Evolutionary conservation across 2,329 filamentous ascomycete species (phyloP), one percentile per base, ranked within the genome.

Genomic region (Epichloe glyceriae): DNA sequence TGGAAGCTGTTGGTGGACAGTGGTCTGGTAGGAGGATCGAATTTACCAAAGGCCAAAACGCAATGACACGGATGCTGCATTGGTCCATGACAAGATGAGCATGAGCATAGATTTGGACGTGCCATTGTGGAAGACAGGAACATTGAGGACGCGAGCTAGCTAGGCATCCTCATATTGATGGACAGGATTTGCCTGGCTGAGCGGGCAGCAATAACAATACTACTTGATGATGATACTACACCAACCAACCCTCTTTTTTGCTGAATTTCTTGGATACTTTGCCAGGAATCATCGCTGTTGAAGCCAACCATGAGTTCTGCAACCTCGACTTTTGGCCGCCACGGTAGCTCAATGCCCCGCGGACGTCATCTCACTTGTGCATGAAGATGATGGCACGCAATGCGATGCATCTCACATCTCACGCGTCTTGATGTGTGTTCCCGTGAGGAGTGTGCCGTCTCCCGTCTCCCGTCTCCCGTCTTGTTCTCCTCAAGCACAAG

Each of bases 1-100:
- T 85, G 81, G 76, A 84, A 79, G 50, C 63, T 87, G 49, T 60
- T 80, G 2, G 63, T 70, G 17, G 80, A 85, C 59, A 84, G 82
- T 61, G 76, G 78, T 42, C 59, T 80, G 42, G 52, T 79, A 55
- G 61, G 56, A 52, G 46, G 43, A 4, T n/a, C 53, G 5, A 66
- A 61, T 37, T 58, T 56, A 47, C 57, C 48, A 41, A 68, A 67
- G 59, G 40, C 59, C 12, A 73, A 74, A 53, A 64, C 60, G 49
- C 73, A 56, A 53, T 59, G 41, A 54, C 3, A 2, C 11, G 33
- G 19, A 35, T 39, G 19, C n/a, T n/a, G 44, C 30, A 22, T 37
- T 17, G 17, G n/a, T 1, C 30, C 30, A n/a, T 15, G 33, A 37
- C 2, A 6, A 22, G 15, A 4, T 38, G 45, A 17, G 26, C 26